Evolutionary conservation across 352 stramenopile species (phyloP), one percentile per base, ranked within the genome.

Genomic region (Globisporangium apiculatum): DNA sequence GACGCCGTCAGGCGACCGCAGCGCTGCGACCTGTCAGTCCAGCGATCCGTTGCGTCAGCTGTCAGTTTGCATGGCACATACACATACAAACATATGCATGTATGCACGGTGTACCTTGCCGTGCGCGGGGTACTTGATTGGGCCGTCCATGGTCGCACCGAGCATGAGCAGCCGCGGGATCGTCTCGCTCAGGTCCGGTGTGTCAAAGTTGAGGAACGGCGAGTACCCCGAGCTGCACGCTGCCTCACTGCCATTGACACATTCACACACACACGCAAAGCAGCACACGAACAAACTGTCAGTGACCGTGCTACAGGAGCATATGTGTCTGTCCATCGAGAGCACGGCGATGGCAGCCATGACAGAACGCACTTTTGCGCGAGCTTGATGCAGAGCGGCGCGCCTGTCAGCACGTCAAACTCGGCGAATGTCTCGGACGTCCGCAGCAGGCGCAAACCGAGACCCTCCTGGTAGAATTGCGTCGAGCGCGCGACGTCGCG

Each of bases 91-190:
- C 24, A 31, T 31, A 31, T 3, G 3, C 24, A 31, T 31, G 24
- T 31, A 31, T 31, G 24, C 24, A 31, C 24, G 24, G 24, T 31
- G 47, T 54, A 91, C 78, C 68, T 94, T 96, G 53, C 89, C 89
- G 51, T 96, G 86, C 18, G 85, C 84, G 7, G 89, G 89, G 72
- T 97, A 96, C 69, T 97, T 97, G 70, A 97, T 96, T 24, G 89
- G 89, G 7, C 89, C 89, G 57, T 97, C 89, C 75, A 97, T 93
- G 55, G 87, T 89, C 15, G 82, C 87, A 9, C 89, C 89, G 38
- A 97, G 68, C 71, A 86, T 89, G 31, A 97, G 69, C 53, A 96
- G 67, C 58, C 86, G 71, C 54, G 86, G 85, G 58, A 97, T 77
- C 10, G 85, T 87, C 36, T 93, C 82, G 63, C 90, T 87, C 58